phyloP scores from a whole-genome alignment of 2,329 filamentous ascomycete genomes.

The Ophiostoma sp. region DNA sequence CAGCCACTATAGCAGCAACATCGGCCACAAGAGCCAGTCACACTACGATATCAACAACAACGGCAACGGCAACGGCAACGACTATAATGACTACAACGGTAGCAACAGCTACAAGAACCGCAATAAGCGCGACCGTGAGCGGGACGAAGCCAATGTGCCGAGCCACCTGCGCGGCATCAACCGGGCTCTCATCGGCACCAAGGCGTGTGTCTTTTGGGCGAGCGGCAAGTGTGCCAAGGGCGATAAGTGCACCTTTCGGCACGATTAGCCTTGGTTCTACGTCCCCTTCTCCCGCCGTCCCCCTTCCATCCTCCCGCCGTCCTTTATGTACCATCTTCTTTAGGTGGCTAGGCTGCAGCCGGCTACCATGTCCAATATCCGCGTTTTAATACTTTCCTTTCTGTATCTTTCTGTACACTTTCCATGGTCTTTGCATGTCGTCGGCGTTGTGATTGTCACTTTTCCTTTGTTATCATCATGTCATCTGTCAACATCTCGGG shows the following conservation, averaged over 20 bases:
- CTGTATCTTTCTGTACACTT: background rate
- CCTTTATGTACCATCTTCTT: background rate
- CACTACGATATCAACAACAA: background rate
- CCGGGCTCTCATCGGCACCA: conserved; percentile 56
- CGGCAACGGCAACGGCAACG: background rate
- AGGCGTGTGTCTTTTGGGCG: conserved; percentile 64
- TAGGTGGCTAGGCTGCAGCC: too few relatives aligned
- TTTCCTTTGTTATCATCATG: background rate
- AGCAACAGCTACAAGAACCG: background rate
- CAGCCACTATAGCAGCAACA: background rate
- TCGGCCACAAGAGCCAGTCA: background rate
- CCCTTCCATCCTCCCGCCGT: too few relatives aligned
- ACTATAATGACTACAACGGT: background rate
- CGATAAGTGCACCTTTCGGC: conserved; percentile 67
- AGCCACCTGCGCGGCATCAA: conserved; percentile 44
- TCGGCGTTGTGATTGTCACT: background rate
- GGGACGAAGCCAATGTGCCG: conserved; percentile 33
- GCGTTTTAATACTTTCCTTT: conserved; percentile 12
- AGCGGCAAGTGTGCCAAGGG: conserved; percentile 68
- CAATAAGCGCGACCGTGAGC: conserved; percentile 29
- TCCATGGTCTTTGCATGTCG: background rate
- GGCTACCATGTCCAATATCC: background rate
- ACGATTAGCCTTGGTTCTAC: conserved; percentile 41
- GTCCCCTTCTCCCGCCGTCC: background rate
- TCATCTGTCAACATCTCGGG: background rate